phyloP scores from a whole-genome alignment of 2,329 filamentous ascomycete species.

The Ustulina deusta region DNA sequence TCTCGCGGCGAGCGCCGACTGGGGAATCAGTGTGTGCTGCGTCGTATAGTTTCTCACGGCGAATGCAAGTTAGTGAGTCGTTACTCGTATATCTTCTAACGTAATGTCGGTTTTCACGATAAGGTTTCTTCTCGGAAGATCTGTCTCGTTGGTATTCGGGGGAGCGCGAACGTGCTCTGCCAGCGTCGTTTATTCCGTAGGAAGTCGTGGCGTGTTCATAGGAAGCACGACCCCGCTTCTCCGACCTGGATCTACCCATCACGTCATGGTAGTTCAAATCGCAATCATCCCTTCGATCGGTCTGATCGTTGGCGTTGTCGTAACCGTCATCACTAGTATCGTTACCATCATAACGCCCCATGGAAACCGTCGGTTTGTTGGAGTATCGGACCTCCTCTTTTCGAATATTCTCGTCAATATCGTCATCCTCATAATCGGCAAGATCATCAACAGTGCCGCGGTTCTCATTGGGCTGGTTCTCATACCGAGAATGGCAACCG shows the following conservation, averaged over 20 bases:
- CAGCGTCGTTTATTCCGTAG: neutral
- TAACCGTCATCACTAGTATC: neutral
- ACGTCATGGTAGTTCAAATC: neutral
- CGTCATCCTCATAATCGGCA: slow-evolving; percentile 2
- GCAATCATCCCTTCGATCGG: neutral
- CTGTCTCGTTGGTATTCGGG: neutral
- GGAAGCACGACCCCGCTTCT: neutral
- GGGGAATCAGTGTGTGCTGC: neutral
- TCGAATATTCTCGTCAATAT: neutral
- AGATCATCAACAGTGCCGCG: neutral
- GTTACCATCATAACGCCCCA: neutral
- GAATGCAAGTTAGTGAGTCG: neutral
- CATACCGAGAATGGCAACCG: neutral
- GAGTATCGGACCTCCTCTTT: neutral
- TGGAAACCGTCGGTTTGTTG: neutral
- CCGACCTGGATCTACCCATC: neutral
- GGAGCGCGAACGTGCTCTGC: slow-evolving; percentile 12
- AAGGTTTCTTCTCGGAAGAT: neutral
- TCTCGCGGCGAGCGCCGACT: neutral
- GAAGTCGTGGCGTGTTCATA: neutral
- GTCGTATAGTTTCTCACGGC: neutral
- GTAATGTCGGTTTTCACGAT: slow-evolving; percentile 9
- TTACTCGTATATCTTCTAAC: neutral
- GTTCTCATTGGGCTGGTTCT: neutral
- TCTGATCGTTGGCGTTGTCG: neutral